Evolutionary conservation across 2,329 filamentous ascomycete species (phyloP).

Genomic region (Pseudofabraea citricarpa): DNA sequence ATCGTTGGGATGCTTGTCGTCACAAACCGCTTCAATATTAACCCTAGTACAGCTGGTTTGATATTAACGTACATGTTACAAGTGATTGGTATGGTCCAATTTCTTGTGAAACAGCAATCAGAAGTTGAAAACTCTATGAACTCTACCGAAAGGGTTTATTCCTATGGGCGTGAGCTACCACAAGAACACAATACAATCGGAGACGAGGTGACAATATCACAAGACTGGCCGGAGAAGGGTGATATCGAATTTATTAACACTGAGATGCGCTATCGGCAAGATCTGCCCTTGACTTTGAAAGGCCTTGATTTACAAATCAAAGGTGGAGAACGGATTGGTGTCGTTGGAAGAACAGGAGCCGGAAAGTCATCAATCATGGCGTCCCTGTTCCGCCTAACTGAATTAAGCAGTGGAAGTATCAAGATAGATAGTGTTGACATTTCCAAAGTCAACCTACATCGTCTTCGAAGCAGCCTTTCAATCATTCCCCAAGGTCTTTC

Average conservation of each 20-base stretch:
- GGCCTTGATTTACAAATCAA: constrained; percentile 67
- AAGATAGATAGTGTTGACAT: constrained; percentile 66
- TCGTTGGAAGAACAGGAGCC: constrained; percentile 79
- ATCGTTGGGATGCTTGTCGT: constrained; percentile 86
- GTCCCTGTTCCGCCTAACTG: constrained; percentile 72
- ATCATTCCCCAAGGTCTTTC: constrained; percentile 65
- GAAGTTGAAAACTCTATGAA: constrained; percentile 99
- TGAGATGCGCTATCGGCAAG: constrained; percentile 71
- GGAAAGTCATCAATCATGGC: constrained; percentile 84
- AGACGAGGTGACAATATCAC: constrained; percentile 46
- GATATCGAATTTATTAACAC: constrained; percentile 73
- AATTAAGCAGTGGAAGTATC: constrained; percentile 58
- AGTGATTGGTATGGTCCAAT: constrained; percentile 94
- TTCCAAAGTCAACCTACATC: constrained; percentile 66
- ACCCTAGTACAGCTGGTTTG: constrained; percentile 79
- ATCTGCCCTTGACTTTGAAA: constrained; percentile 68
- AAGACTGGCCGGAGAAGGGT: constrained; percentile 77
- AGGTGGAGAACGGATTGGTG: constrained; percentile 74
- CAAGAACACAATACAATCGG: constrained; percentile 59
- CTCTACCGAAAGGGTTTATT: constrained; percentile 82
- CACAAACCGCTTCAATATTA: constrained; percentile 80
- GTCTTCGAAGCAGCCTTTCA: constrained; percentile 69
- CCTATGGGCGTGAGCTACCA: constrained; percentile 82
- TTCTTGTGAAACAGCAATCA: constrained; percentile 89
- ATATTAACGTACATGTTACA: constrained; percentile 90